Evolutionary conservation across 441 rosid genomes (phyloP), one percentile per base, ranked within the genome.

Genomic region (Monsonia emarginata): DNA sequence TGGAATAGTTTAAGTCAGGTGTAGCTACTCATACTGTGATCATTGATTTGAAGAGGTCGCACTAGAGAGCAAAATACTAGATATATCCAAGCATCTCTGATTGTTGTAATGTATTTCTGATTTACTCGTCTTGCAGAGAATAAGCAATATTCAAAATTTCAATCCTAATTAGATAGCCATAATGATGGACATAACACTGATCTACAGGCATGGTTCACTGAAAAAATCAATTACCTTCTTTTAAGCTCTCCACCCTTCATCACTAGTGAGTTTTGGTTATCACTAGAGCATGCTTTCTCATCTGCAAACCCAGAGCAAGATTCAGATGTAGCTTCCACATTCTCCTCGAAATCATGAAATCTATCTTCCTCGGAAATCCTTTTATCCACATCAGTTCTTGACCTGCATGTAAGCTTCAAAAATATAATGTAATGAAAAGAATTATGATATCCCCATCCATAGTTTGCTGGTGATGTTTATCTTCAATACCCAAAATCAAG

Each of bases 231-330:
- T n/a, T n/a, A n/a, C n/a, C n/a, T 83, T 73, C 72, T 81, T 36
- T 69, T 80, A 72, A 48, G 65, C 61, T 77, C 78, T 68, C 80
- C 84, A 66, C 69, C 71, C 79, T 74, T 84, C 56, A 50, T 61
- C 25, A 72, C 48, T 69, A 85, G 50, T 46, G 85, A 80, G 65
- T 72, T 81, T 62, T 78, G 86, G 62, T 80, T 76, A 76, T 88
- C 89, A 73, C 92, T 88, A 74, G 85, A 79, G 68, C 76, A 82
- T 61, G 81, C 85, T 76, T 79, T 86, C 59, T 93, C 93, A 65
- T 88, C 96, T 25, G 77, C 87, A 73, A 68, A 74, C 83, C 86
- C 82, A 44, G 97, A 88, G 67, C 84, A 83, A 65, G 93, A 88
- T 75, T 89, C 96, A 42, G 97, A 87, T 64, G 88, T 81, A 74